Percentiles rank a stretch among this genome's conserved stretches.
Conservation (phyloP, 1,284 basidiomycete genomes). For the Papiliotrema fonsecae region DNA sequence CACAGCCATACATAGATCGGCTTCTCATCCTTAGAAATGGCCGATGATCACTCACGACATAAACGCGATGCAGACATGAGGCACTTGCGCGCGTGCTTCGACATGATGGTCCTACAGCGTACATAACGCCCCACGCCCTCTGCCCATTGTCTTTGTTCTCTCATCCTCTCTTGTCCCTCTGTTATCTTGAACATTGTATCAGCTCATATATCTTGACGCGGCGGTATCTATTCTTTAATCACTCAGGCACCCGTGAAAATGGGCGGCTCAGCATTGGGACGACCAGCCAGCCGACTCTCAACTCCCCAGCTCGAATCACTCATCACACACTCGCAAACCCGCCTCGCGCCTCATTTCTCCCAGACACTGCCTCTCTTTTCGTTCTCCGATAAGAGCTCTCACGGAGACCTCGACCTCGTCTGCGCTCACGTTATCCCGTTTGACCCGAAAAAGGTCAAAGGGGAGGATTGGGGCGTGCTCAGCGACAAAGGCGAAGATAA, state of each 20-base stretch:
- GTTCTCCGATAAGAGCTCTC: conserved; percentile 18
- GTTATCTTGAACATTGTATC: too few relatives aligned
- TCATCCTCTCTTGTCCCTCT: too few relatives aligned
- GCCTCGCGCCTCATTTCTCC: conserved; percentile 7
- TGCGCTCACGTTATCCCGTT: conserved; percentile 11
- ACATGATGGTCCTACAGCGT: too few relatives aligned
- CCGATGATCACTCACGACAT: too few relatives aligned
- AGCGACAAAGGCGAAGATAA: conserved; percentile 4
- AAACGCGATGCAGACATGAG: too few relatives aligned
- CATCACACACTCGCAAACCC: background rate
- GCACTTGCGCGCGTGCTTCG: too few relatives aligned
- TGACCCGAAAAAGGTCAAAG: conserved; percentile 5
- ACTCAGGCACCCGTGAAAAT: conserved; percentile 11
- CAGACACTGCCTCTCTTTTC: conserved; percentile 8
- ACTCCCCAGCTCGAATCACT: conserved; percentile 12
- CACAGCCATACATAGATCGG: too few relatives aligned
- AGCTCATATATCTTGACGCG: too few relatives aligned
- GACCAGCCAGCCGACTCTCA: conserved; percentile 19
- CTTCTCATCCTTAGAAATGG: too few relatives aligned
- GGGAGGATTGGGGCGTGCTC: conserved; percentile 6
- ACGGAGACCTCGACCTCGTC: conserved; percentile 40
- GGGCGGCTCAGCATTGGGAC: conserved; percentile 35
- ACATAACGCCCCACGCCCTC: too few relatives aligned
- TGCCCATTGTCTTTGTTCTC: too few relatives aligned
- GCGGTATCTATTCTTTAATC: background rate